Evolutionary conservation across 306 rosid species (phyloP), one percentile per base, ranked within the genome.

Genomic region (Quercus suber): DNA sequence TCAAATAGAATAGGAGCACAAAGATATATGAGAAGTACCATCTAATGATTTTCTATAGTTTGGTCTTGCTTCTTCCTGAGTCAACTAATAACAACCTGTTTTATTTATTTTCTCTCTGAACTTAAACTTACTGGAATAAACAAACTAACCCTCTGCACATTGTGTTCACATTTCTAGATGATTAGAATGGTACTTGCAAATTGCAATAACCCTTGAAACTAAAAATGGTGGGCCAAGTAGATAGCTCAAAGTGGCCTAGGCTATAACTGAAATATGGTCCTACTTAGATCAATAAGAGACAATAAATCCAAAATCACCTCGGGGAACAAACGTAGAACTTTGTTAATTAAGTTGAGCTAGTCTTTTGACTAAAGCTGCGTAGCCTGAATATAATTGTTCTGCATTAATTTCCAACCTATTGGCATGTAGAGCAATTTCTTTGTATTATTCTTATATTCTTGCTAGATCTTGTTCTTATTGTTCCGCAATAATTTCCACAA

Each of bases 11-110:
- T 51, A 8, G 45, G 11, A 7, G 45, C 11, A 8, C 45, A 75
- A 9, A 7, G 6, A 70, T 65, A 13, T 4, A 15, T 21, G 6
- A 69, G 56, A 75, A 45, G 6, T 65, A 15, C 51, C 69, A 30
- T 12, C 53, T 19, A 45, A 37, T 5, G 9, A 45, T 45, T 65
- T 72, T 73, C 73, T 52, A 57, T 9, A 31, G 56, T 61, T 68
- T 69, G 35, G 31, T n/a, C 27, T 76, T 67, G 51, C 73, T 78
- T 52, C 49, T 59, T 14, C 19, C 65, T 69, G 70, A 68, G 30
- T 72, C 28, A 37, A 69, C 55, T 37, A 13, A 69, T 69, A 27
- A 27, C 35, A 28, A 1, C 20, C 5, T 2, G 2, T 14, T 63
- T 18, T 63, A 45, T 14, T 15, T 60, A n/a, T 59, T 58, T 25